phyloP scores from a whole-genome alignment of 768 basidiomycete genomes.

The Mycena floridula region DNA sequence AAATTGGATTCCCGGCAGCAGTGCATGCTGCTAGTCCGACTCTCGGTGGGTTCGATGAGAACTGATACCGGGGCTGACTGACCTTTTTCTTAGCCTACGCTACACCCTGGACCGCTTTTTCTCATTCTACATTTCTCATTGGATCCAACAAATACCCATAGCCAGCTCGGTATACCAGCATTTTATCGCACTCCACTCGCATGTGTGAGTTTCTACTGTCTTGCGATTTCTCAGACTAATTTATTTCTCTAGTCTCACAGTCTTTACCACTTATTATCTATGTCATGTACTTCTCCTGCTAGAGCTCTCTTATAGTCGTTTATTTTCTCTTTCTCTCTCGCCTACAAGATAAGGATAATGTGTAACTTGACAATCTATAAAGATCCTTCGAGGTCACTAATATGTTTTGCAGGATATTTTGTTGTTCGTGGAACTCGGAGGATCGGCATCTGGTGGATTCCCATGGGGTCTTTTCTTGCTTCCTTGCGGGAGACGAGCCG shows the following conservation, averaged over 20 bases:
- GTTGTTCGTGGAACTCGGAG: no score
- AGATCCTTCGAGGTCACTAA: no score
- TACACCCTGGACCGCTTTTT: not conserved
- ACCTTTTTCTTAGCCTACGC: conserved; percentile 2
- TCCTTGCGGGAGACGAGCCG: no score
- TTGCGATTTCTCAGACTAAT: not conserved
- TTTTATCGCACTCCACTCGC: not conserved
- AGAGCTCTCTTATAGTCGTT: no score
- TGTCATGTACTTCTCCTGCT: no score
- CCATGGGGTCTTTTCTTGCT: no score
- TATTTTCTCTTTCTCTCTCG: no score
- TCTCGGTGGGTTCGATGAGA: conserved; percentile 7
- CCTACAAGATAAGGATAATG: no score
- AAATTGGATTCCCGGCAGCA: conserved; percentile 58
- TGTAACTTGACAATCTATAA: no score
- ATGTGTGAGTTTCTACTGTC: not conserved
- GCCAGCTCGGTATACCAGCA: not conserved
- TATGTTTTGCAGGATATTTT: no score
- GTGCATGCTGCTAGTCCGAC: conserved; percentile 62
- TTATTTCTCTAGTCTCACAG: not conserved
- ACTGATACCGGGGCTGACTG: conserved; percentile 3
- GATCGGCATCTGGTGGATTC: no score
- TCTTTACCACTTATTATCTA: no score
- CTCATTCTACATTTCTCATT: not conserved
- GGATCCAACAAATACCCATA: not conserved